A percentile compares a stretch with the other conserved stretches of the same genome.
Conservation (phyloP, 2,329 filamentous ascomycete species). For the Colletotrichum cereale region DNA sequence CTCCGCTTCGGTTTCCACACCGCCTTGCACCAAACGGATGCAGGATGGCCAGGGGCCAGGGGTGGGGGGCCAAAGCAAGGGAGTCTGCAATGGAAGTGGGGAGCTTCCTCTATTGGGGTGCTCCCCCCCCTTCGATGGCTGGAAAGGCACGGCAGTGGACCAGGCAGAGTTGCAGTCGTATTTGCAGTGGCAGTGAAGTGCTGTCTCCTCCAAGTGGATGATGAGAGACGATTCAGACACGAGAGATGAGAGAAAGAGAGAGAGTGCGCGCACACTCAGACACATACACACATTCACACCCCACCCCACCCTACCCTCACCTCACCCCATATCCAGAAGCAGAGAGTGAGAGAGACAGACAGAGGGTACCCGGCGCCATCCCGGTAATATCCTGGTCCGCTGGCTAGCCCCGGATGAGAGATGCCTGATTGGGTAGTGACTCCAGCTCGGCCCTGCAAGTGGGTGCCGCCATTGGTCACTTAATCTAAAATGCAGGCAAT, state of each 20-base stretch:
- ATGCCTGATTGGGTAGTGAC: slow-evolving; percentile 64
- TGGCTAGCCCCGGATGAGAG: slow-evolving; percentile 61
- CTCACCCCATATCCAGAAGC: background rate
- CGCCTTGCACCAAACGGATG: slow-evolving; percentile 36
- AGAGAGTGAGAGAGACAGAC: background rate
- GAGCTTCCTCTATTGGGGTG: slow-evolving; percentile 16
- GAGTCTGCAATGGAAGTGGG: slow-evolving; percentile 32
- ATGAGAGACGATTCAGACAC: background rate
- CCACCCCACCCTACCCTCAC: too few species aligned
- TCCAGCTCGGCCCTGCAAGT: slow-evolving; percentile 54
- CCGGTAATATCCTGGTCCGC: slow-evolving; percentile 55
- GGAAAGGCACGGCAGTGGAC: slow-evolving; percentile 9
- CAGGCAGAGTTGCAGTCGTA: background rate
- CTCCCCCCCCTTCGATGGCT: slow-evolving; percentile 12
- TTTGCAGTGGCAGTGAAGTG: slow-evolving; percentile 3
- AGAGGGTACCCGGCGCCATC: slow-evolving; percentile 31
- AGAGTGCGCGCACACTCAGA: background rate
- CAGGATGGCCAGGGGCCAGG: slow-evolving; percentile 19
- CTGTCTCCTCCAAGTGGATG: slow-evolving; percentile 8
- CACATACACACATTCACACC: too few species aligned
- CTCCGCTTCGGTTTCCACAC: slow-evolving; percentile 28
- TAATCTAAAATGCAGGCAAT: slow-evolving; percentile 62
- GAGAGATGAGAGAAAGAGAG: slow-evolving; percentile 5
- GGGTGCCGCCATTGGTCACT: slow-evolving; percentile 61
- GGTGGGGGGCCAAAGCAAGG: slow-evolving; percentile 23